phyloP scores from a whole-genome alignment of 768 basidiomycete genomes.

The Podaxis sp. region DNA sequence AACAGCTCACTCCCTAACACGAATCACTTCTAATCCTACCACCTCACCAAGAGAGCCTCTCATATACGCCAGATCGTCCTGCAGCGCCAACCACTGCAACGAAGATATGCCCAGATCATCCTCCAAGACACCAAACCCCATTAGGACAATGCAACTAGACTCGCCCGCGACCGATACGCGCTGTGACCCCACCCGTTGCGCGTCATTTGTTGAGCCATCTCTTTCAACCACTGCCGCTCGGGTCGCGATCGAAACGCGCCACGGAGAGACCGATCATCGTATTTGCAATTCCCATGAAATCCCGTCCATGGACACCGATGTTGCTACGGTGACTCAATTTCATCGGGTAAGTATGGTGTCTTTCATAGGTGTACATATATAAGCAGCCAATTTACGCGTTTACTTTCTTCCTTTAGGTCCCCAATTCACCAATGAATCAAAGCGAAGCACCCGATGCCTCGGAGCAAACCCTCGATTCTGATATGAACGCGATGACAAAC shows the following conservation, averaged over 20 bases:
- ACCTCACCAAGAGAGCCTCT: background rate
- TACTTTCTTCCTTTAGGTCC: background rate
- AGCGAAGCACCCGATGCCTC: background rate
- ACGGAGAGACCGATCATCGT: background rate
- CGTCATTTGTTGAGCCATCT: background rate
- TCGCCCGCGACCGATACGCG: constrained; percentile 2
- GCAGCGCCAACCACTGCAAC: no score
- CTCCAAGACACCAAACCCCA: background rate
- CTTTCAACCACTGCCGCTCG: background rate
- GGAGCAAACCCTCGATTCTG: background rate
- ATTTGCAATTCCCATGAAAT: background rate
- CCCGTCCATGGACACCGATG: constrained; percentile 1
- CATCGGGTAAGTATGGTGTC: background rate
- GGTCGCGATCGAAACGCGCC: background rate
- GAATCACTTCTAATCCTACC: background rate
- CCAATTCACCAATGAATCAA: background rate
- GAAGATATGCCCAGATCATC: no score
- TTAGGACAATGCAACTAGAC: background rate
- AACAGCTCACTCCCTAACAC: background rate
- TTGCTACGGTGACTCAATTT: constrained; percentile 3
- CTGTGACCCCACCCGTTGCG: background rate
- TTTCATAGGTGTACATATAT: background rate
- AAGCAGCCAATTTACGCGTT: background rate
- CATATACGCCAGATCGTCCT: background rate
- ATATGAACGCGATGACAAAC: background rate